Evolutionary conservation across 352 stramenopile genomes (phyloP).

Genomic region (Nothophytophthora sp.): DNA sequence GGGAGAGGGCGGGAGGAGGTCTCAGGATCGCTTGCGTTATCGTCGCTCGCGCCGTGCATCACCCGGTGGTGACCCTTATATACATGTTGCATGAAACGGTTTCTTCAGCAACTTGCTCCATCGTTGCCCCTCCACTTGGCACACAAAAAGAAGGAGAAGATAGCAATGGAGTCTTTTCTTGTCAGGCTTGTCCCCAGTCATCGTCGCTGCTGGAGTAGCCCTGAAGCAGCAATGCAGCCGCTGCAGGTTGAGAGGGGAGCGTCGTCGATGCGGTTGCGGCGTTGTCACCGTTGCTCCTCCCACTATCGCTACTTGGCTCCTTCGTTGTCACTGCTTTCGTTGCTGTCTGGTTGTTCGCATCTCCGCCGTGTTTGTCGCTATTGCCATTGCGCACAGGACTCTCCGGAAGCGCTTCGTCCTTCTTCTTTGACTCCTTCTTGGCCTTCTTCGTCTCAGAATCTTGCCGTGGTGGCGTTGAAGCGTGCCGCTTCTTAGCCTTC

Average conservation of each 20-base stretch:
- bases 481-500: constrained; percentile 57
- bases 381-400: neutral
- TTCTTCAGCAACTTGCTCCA: too few species aligned
- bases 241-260: neutral
- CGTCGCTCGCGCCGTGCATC: too few species aligned
- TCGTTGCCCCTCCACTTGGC: too few species aligned
- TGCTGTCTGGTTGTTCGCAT: neutral
- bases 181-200: too few species aligned
- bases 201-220: constrained; percentile 64
- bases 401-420: neutral
- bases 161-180: too few species aligned
- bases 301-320: too few species aligned
- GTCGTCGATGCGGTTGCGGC: neutral
- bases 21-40: too few species aligned
- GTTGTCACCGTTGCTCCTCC: neutral
- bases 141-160: too few species aligned
- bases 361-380: neutral
- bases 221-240: constrained; percentile 27
- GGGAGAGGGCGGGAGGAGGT: constrained; percentile 6
- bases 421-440: constrained; percentile 20
- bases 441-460: constrained; percentile 24
- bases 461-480: constrained; percentile 1
- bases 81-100: too few species aligned
- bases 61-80: too few species aligned
- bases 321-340: neutral